Evolutionary conservation across 2,329 filamentous ascomycete genomes (phyloP), one percentile per base, ranked within the genome.

Genomic region (Fusarium heterosporum): DNA sequence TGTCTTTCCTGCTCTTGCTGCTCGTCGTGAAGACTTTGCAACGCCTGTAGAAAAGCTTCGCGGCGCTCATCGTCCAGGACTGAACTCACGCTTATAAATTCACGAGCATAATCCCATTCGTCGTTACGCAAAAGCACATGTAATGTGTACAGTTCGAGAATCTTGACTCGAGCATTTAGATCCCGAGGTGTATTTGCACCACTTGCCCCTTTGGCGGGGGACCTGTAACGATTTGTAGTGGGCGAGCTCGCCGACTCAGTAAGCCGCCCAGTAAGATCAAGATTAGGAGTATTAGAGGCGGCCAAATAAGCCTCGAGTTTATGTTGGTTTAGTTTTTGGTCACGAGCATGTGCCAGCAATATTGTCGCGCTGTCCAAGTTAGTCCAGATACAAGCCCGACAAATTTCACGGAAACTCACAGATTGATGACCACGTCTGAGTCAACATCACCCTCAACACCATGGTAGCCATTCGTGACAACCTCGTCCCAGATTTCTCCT

Each of bases 101-200:
- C 92, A 61, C 89, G 87, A 6, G 96, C 93, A 73, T 97, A 97
- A 59, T 97, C 93, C 96, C 96, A 99, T 79, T 98, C 93, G 55
- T 93, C 89, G 72, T 97, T 98, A 52, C 93, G 87, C 7, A 95
- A 89, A n/a, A 99, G 87, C 9, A 98, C 93, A 75, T 99, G 96
- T 6, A 99, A 85, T 2, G 93, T 96, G 78, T 97, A 99, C 10
- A 99, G 85, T 79, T 99, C 96, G 49, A 99, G 87, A 40, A 99
- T 92, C 81, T 96, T 97, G 66, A 97, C 89, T 43, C 93, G 87
- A 6, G 93, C 89, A 70, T 92, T 90, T 34, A 97, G 86, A 75
- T 97, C 93, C 64, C 92, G 89, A 0, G 93, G 93, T 0, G 93
- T 96, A 74, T 93, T 89, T 39, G 93, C 89, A 59, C 92, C 93